Conservation (phyloP, 2,329 filamentous ascomycete genomes). For the Raffaelea albimanens region DNA sequence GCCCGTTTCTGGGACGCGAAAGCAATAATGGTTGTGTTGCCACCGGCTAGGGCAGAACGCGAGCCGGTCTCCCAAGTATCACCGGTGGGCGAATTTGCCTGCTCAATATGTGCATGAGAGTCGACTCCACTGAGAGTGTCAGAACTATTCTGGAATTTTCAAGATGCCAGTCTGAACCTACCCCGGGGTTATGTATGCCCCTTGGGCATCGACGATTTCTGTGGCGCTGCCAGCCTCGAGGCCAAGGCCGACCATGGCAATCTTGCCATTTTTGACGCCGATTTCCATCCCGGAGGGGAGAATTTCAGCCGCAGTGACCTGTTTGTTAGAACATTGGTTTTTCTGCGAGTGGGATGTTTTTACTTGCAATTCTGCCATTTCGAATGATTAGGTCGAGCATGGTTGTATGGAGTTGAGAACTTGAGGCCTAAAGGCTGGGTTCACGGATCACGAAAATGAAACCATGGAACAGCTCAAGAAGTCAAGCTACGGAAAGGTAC, state of each 20-base stretch:
- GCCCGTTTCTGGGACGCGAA: conserved; percentile 43
- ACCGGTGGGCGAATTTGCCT: conserved; percentile 20
- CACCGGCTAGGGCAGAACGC: conserved; percentile 44
- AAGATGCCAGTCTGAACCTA: conserved; percentile 14
- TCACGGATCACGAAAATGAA: no score
- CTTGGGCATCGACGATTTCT: conserved; percentile 31
- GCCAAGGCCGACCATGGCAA: conserved; percentile 29
- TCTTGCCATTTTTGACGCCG: conserved; percentile 34
- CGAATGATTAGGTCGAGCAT: not conserved
- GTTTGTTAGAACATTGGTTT: no score
- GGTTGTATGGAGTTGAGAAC: no score
- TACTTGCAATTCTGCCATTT: not conserved
- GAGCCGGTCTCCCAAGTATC: conserved; percentile 33
- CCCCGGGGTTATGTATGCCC: conserved; percentile 32
- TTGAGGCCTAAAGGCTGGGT: no score
- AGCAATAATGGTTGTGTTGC: conserved; percentile 47
- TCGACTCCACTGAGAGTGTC: no score
- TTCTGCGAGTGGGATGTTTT: no score
- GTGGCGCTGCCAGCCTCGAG: conserved; percentile 24
- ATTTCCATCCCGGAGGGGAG: conserved; percentile 32
- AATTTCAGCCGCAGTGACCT: conserved; percentile 37
- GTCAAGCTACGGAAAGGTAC: no score
- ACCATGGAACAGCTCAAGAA: no score
- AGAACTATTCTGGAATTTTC: conserved; percentile 12
- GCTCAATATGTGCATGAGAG: conserved; percentile 26